Base-by-base conservation (phyloP, 2,329 filamentous ascomycete genomes). In the Scedosporium dehoogii region DNA sequence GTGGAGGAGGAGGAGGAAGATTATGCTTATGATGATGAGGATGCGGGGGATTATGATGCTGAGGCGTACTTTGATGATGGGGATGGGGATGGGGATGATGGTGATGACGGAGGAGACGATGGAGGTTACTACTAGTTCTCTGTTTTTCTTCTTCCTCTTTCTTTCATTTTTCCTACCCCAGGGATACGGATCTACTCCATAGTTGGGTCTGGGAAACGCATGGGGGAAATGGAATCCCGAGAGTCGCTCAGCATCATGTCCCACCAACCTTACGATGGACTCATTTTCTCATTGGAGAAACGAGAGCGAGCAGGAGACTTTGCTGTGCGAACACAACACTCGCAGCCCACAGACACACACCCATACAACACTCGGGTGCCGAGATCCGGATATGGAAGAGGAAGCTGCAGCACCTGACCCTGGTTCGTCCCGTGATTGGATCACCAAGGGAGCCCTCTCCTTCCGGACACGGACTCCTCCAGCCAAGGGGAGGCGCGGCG, bases 21-120 rank as follows among this genome's bases (percentile, higher is more conserved):
- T 61, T 78, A 81, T 62, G 74, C 73, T 25, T 81, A 80, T 64
- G 81, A 85, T 58, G 83, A 85, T 62, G 81, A 85, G 63, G 81
- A 83, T 58, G 83, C 80, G 1, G 83, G 83, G 6, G 83, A 85
- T 64, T 86, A 86, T 68, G 80, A 85, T 55, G 83, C 83, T 2
- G 83, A 86, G 67, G 77, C 77, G 9, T 85, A 85, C 72, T 85
- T 85, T 69, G 83, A 85, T 64, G 81, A 78, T 25, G 81, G 81
- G 12, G 81, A 82, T 64, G 81, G 84, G 23, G 81, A 81, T 57
- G 78, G 78, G 58, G 80, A 76, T 3, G 79, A 79, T 9, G 79
- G 78, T 6, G 82, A 81, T 25, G 83, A 81, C 41, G 81, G 75
- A 48, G 76, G 77, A 65, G 73, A 66, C 44, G 57, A 60, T 18